Evolutionary conservation across 176 grass and related monocot genomes (phyloP).

Genomic region (Paspalum notatum): DNA sequence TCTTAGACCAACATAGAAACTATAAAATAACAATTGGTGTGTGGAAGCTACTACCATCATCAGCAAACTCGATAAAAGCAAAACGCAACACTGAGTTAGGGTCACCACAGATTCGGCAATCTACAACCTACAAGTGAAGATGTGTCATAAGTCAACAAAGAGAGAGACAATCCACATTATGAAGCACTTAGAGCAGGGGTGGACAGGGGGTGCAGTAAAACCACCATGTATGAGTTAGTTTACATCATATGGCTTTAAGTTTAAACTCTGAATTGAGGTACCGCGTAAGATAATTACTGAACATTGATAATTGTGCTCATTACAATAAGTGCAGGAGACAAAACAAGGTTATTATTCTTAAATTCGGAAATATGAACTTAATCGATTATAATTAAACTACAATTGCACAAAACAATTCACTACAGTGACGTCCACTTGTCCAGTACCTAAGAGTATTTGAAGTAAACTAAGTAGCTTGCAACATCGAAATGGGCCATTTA

Average conservation of each 20-base stretch:
- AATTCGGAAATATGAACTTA: background rate
- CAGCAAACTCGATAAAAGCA: constrained; percentile 98
- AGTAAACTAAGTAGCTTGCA: background rate
- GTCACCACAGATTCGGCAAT: constrained; percentile 94
- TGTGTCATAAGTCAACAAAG: constrained; percentile 25
- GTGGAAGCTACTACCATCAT: constrained; percentile 70
- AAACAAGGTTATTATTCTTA: too few relatives aligned
- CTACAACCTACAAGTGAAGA: constrained; percentile 72
- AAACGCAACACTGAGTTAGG: constrained; percentile 93
- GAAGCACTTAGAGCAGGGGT: background rate
- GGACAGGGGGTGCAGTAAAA: background rate
- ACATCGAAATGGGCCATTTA: background rate
- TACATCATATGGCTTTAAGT: constrained; percentile 3
- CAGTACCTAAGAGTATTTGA: background rate
- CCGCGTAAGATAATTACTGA: too few relatives aligned
- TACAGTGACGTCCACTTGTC: background rate
- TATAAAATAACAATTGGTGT: constrained; percentile 13
- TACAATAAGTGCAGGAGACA: too few relatives aligned
- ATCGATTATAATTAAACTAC: background rate
- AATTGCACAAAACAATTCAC: background rate
- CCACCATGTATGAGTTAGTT: background rate
- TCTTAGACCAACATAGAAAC: constrained; percentile 3
- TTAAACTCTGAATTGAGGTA: too few relatives aligned
- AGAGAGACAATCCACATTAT: constrained; percentile 5
- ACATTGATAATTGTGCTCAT: too few relatives aligned